Base-by-base conservation (phyloP, 495 filamentous ascomycete genomes). In the Lichina pygmaea region DNA sequence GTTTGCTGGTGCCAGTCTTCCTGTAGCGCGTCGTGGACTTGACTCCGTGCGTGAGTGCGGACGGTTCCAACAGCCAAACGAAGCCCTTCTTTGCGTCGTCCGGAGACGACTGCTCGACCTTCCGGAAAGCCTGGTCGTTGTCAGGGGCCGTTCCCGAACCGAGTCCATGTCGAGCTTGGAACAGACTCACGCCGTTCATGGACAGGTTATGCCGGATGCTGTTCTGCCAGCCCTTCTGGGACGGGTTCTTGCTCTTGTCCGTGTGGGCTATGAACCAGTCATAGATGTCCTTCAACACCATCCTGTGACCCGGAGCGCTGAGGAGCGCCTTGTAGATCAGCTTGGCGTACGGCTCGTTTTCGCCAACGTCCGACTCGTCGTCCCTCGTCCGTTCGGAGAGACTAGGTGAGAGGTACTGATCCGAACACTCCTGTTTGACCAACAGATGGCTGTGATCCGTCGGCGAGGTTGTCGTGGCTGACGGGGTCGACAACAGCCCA, bases 151-250 rank as follows among this genome's bases (percentile, higher is more conserved):
- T 51, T 51, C 58, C 24, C 52, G 42, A 46, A 15, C 31, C 12
- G 42, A 33, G 30, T 15, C 33, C 30, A 34, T 24, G 42, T 36
- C 24, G 42, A 39, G 39, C 30, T 11, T 50, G 38, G 41, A 24
- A 4, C 42, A 33, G 7, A 68, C 81, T 58, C 69, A 94, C 89
- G 38, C 65, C 68, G 54, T 97, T 97, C 89, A 97, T 97, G 10
- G 84, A 93, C 0, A 97, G 62, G 53, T 97, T 97, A 54, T 97
- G 89, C 7, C 89, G 74, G 46, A 97, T 89, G 58, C 85, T 93
- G 60, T 94, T 95, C 59, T 89, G 80, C 89, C 91, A 95, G 4
- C 86, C 91, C 53, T 77, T 81, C 31, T 61, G 66, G n/a, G 53
- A 63, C 12, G 66, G 62, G 36, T 67, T 66, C 41, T 64, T 76